These are phyloP conservation scores for Phallus indusiatus DNA, from an alignment of 768 basidiomycete genomes.

Conservation along the genomic window DNA sequence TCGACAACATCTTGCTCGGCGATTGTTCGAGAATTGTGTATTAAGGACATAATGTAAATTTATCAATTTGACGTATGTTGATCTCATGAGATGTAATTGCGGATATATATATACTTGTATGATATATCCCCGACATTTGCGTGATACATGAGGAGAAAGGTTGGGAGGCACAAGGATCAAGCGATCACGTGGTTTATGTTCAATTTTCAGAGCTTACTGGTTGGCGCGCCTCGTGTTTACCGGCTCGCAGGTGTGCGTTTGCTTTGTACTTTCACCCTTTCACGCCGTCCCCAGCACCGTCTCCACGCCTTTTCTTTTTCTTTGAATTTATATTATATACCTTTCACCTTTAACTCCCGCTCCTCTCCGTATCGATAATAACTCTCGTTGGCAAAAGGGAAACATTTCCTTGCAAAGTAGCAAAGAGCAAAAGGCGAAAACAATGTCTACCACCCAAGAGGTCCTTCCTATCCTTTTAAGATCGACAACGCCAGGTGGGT, in stretches of 20 bases:
- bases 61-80: not conserved
- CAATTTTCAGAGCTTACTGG: not conserved
- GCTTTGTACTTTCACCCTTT: conserved; percentile 3
- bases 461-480: conserved; percentile 10
- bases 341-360: not conserved
- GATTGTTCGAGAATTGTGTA: conserved; percentile 29
- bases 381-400: not conserved
- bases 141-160: conserved; percentile 8
- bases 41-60: conserved; percentile 11
- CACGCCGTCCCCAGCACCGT: conserved; percentile 7
- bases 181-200: conserved; percentile 9
- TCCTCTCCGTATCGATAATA: not conserved
- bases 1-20: conserved; percentile 85
- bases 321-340: conserved; percentile 7
- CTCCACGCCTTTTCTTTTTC: conserved; percentile 4
- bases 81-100: too few relatives aligned
- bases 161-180: not conserved
- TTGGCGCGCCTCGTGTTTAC: conserved; percentile 10
- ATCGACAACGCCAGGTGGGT: conserved; percentile 7
- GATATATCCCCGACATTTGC: not conserved
- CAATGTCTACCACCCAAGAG: conserved; percentile 3
- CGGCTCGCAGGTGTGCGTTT: conserved; percentile 3
- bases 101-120: too few relatives aligned
- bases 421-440: not conserved
- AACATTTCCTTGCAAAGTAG: not conserved